Evolutionary conservation across 2,329 filamentous ascomycete species (phyloP).

Genomic region (Alternaria ventricosa): DNA sequence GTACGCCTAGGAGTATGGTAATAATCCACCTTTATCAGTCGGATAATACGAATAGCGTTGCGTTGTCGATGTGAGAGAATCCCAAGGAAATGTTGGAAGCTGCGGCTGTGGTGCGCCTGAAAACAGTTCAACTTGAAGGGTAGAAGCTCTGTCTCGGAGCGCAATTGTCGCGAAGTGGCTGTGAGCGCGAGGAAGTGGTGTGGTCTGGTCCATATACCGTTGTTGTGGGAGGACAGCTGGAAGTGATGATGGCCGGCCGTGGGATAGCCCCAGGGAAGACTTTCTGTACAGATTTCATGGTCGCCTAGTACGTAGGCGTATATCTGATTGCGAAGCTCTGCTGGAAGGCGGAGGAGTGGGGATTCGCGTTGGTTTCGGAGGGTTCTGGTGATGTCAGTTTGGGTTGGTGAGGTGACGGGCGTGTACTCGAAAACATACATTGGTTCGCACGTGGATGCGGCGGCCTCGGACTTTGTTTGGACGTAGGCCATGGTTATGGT

Average conservation of each 20-base stretch:
- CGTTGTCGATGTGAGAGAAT: not conserved
- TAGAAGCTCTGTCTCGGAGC: not conserved
- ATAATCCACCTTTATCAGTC: not conserved
- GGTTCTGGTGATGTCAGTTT: not conserved
- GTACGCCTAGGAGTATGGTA: fast-evolving
- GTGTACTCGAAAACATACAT: not conserved
- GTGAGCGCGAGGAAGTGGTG: not conserved
- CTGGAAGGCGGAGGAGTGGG: not conserved
- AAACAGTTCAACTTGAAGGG: not conserved
- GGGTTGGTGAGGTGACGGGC: not conserved
- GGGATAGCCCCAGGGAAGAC: fast-evolving
- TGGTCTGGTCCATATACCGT: not conserved
- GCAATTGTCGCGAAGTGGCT: not conserved
- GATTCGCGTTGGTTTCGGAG: not conserved
- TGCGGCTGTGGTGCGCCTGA: not conserved
- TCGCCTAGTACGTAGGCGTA: not conserved
- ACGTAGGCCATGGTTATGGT: not conserved
- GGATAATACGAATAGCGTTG: not conserved
- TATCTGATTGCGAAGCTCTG: not conserved
- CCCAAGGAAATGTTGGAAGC: not conserved
- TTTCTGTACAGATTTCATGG: not conserved
- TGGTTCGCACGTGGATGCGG: not conserved
- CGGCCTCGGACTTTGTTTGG: not conserved
- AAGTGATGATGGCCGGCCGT: not conserved
- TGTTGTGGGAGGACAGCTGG: not conserved